phyloP scores from a whole-genome alignment of 2,329 filamentous ascomycete species.

The Fusarium citri region DNA sequence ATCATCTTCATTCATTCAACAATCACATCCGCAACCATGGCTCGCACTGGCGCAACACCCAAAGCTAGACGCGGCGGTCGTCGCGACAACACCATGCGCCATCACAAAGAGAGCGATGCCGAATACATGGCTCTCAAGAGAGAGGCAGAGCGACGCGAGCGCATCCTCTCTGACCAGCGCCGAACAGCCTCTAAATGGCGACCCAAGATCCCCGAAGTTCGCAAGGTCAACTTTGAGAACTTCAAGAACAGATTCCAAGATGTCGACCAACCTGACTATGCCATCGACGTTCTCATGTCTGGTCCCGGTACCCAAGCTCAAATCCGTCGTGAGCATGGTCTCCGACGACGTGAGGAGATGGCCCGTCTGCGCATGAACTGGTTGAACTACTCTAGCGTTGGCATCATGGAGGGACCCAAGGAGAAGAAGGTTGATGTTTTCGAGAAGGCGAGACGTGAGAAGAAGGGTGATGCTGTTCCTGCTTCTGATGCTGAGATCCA shows the following conservation, averaged over 20 bases:
- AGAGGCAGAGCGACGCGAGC: slow-evolving; percentile 53
- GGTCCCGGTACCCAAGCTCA: slow-evolving; percentile 52
- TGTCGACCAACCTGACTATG: slow-evolving; percentile 52
- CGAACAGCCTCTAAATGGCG: slow-evolving; percentile 54
- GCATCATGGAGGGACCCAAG: background rate
- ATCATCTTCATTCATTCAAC: background rate
- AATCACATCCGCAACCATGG: slow-evolving; percentile 25
- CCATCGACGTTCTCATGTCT: slow-evolving; percentile 55
- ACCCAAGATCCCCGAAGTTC: slow-evolving; percentile 55
- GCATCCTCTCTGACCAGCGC: slow-evolving; percentile 51
- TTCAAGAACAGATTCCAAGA: slow-evolving; percentile 58
- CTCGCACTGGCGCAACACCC: slow-evolving; percentile 18
- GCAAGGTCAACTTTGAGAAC: slow-evolving; percentile 56
- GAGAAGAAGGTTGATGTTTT: slow-evolving; percentile 19
- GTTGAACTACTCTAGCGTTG: slow-evolving; percentile 20
- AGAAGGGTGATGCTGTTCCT: slow-evolving; percentile 38
- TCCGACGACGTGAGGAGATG: slow-evolving; percentile 53
- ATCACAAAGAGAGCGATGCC: slow-evolving; percentile 46
- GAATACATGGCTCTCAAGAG: slow-evolving; percentile 49
- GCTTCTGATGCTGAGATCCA: slow-evolving; percentile 47
- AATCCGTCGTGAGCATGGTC: slow-evolving; percentile 54
- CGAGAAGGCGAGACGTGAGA: slow-evolving; percentile 43
- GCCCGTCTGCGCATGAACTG: slow-evolving; percentile 51
- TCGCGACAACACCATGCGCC: slow-evolving; percentile 21
- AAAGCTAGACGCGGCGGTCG: slow-evolving; percentile 19